These are phyloP conservation scores for Ambrosia hybrid DNA, from an alignment of 140 eudicot genomes.

Conservation along the genomic window DNA sequence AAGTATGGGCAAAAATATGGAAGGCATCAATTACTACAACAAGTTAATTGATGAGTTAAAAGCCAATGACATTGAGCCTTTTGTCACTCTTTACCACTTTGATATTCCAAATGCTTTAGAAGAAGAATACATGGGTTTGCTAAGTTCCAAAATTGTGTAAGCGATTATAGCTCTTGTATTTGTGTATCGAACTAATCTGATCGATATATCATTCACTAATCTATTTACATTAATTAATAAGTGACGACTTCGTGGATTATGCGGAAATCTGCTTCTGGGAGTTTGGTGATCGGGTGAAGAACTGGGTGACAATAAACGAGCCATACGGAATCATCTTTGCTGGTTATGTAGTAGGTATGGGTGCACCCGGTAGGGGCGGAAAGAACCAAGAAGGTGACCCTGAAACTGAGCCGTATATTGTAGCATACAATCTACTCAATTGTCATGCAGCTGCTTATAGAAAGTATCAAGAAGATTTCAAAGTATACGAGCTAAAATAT, in stretches of 20 bases:
- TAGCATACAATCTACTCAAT: background rate
- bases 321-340: conserved; percentile 4
- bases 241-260: conserved; percentile 31
- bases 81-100: too few relatives aligned
- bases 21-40: conserved; percentile 28
- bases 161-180: too few relatives aligned
- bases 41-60: too few relatives aligned
- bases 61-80: too few relatives aligned
- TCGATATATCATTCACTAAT: too few relatives aligned
- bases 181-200: background rate
- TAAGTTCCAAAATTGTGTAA: conserved; percentile 28
- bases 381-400: conserved; percentile 15
- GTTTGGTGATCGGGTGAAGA: conserved; percentile 44
- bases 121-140: too few relatives aligned
- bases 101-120: too few relatives aligned
- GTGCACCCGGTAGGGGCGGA: conserved; percentile 43
- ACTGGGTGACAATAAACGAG: conserved; percentile 42
- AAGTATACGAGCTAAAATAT: background rate
- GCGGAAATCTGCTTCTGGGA: conserved; percentile 46
- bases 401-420: conserved; percentile 34
- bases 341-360: conserved; percentile 25
- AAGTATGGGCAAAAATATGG: conserved; percentile 26
- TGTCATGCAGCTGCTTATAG: too few relatives aligned
- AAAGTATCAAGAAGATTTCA: conserved; percentile 2
- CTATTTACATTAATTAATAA: background rate